A percentile compares a stretch with the other conserved stretches of the same genome.
phyloP scores from a whole-genome alignment of 2,329 filamentous ascomycete species.

The Chalara sp. region DNA sequence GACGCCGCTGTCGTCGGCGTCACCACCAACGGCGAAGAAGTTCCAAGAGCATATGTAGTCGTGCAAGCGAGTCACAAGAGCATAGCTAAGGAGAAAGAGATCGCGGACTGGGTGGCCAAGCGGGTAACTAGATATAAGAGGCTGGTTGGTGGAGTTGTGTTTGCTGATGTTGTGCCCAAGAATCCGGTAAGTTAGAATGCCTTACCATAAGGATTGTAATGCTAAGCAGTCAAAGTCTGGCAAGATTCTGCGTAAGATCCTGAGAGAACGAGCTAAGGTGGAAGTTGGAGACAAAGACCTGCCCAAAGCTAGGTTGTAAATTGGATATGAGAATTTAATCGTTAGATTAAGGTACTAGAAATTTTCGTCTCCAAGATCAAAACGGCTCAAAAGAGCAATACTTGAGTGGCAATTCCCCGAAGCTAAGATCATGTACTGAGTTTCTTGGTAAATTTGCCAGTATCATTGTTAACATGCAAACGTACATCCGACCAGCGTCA shows the following conservation, averaged over 20 bases:
- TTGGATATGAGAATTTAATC: too few relatives aligned
- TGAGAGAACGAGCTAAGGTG: slow-evolving; percentile 35
- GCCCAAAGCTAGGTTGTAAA: slow-evolving; percentile 13
- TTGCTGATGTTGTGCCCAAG: slow-evolving; percentile 63
- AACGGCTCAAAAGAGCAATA: too few relatives aligned
- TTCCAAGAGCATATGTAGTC: slow-evolving; percentile 55
- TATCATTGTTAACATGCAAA: too few relatives aligned
- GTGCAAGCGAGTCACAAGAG: slow-evolving; percentile 26
- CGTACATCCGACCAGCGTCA: too few relatives aligned
- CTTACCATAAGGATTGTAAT: neutral
- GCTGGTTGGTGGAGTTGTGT: slow-evolving; percentile 60
- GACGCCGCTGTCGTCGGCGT: slow-evolving; percentile 44
- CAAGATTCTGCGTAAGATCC: slow-evolving; percentile 41
- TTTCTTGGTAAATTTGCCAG: too few relatives aligned
- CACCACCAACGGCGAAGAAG: slow-evolving; percentile 38
- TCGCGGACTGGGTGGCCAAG: slow-evolving; percentile 50
- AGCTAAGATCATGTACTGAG: too few relatives aligned
- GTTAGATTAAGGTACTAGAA: too few relatives aligned
- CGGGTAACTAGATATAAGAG: slow-evolving; percentile 59
- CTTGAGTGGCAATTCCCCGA: too few relatives aligned
- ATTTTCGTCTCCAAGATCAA: too few relatives aligned
- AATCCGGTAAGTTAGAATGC: slow-evolving; percentile 39
- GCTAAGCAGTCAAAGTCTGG: slow-evolving; percentile 24
- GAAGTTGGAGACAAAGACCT: slow-evolving; percentile 14
- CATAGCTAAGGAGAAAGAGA: slow-evolving; percentile 31